These are phyloP conservation scores for California macrophylla DNA, from an alignment of 441 rosid species.

Conservation along the genomic window DNA sequence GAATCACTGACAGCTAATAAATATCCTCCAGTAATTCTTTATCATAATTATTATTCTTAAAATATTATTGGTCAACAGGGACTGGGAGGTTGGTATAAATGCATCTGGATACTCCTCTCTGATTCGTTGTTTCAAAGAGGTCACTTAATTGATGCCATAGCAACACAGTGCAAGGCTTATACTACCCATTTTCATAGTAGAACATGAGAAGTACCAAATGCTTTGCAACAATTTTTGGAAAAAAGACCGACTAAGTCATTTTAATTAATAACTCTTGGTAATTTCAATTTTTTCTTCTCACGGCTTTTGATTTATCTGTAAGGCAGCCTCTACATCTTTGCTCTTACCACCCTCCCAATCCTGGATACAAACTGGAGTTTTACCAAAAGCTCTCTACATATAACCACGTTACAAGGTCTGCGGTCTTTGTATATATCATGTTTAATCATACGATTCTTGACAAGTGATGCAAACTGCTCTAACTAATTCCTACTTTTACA, in stretches of 20 bases:
- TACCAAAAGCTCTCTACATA: not conserved
- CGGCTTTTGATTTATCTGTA: not conserved
- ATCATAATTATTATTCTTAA: not conserved
- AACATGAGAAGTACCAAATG: constrained; percentile 32
- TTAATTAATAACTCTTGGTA: constrained; percentile 8
- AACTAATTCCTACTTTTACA: not conserved
- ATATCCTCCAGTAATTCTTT: not conserved
- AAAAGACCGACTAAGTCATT: constrained; percentile 6
- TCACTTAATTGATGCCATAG: constrained; percentile 77
- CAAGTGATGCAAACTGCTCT: not conserved
- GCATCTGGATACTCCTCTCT: constrained; percentile 86
- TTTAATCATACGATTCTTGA: not conserved
- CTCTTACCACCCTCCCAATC: not conserved
- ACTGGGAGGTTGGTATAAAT: not conserved
- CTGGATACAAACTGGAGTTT: not conserved
- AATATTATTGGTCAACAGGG: constrained; percentile 5
- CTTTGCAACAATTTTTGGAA: constrained; percentile 42
- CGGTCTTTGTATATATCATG: not conserved
- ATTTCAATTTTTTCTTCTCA: not conserved
- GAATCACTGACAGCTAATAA: not conserved
- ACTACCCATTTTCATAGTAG: constrained; percentile 45
- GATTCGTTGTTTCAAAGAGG: constrained; percentile 60
- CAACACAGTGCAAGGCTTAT: constrained; percentile 41
- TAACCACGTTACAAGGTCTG: not conserved
- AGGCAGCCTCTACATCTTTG: not conserved